Percentiles rank a stretch among this genome's conserved stretches.
Conservation (phyloP, 306 rosid species). For the Benincasa hispida region DNA sequence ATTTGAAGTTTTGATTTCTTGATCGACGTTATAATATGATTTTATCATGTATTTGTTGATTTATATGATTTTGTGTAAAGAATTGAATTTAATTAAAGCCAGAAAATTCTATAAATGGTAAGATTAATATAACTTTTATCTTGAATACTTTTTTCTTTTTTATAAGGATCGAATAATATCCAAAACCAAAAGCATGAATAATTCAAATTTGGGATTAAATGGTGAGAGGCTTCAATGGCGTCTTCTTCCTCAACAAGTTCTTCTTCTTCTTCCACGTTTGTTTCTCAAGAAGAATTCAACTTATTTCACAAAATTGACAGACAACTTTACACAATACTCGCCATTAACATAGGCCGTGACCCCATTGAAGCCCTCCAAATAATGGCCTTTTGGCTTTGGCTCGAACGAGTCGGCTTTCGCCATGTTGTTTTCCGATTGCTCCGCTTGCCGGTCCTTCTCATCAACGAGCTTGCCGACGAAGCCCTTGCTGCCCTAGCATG, state of each 20-base stretch:
- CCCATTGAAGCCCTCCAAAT: slow-evolving; percentile 50
- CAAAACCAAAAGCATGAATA: neutral
- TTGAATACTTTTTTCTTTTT: neutral
- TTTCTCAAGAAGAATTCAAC: slow-evolving; percentile 34
- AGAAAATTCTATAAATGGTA: neutral
- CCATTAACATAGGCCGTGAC: slow-evolving; percentile 26
- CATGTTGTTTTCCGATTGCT: slow-evolving; percentile 23
- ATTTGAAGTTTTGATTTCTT: no score
- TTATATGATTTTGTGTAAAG: no score
- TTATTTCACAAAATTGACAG: slow-evolving; percentile 47
- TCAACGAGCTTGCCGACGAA: slow-evolving; percentile 58
- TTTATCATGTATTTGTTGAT: no score
- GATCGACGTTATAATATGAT: no score
- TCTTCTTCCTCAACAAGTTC: neutral
- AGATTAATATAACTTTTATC: neutral
- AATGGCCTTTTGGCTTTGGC: slow-evolving; percentile 60
- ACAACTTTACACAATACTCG: slow-evolving; percentile 36
- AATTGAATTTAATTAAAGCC: neutral
- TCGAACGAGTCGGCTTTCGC: slow-evolving; percentile 40
- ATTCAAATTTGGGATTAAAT: neutral
- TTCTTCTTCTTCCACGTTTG: neutral
- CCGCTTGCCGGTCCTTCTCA: slow-evolving; percentile 24
- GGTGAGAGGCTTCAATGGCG: neutral
- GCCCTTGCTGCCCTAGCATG: slow-evolving; percentile 27
- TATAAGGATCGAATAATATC: neutral